Evolutionary conservation across 305 asterid genomes (phyloP), one percentile per base, ranked within the genome.

Genomic region (Ajuga reptans): DNA sequence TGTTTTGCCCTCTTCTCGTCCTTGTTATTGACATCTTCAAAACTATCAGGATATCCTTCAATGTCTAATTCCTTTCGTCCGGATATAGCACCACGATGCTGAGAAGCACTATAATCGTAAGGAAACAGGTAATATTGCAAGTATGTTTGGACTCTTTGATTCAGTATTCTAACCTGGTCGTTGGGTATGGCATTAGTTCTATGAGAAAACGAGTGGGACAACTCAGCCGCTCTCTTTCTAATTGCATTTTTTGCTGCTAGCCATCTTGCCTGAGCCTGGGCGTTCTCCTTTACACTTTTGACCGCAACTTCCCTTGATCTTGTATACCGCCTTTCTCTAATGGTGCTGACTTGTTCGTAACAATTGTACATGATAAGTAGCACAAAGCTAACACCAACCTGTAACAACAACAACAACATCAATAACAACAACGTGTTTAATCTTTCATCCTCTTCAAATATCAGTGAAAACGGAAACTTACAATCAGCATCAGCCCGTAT

Each of bases 251-350:
- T 84, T 49, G 94, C 86, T 46, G 87, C 76, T 68, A 78, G 64
- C 96, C 96, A 87, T 74, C 72, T 83, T 75, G 85, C 86, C 60
- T 80, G 84, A 77, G 95, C 91, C 72, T 82, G 95, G 27, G 72
- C 90, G 16, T 82, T 87, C 64, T 87, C 89, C 82, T 84, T 81
- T 29, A 88, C 87, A 43, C 86, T 87, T 71, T 77, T 87, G 52
- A 86, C 95, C 3, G 95, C 96, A 34, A 80, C 90, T 83, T 87
- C 96, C 82, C 96, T 89, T 60, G 98, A 89, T 77, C 86, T 85
- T n/a, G 96, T 90, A 39, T 87, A 83, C 71, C 85, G 84, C 76
- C 74, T 82, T 73, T 78, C 89, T 69, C 83, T 84, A 12, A 86
- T 74, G 57, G 78, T 80, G 78, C 83, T 77, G 46, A 84, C 92